Base-by-base conservation (phyloP, 163 green algal genomes). In the Chlamydomonas reinhardtii region DNA sequence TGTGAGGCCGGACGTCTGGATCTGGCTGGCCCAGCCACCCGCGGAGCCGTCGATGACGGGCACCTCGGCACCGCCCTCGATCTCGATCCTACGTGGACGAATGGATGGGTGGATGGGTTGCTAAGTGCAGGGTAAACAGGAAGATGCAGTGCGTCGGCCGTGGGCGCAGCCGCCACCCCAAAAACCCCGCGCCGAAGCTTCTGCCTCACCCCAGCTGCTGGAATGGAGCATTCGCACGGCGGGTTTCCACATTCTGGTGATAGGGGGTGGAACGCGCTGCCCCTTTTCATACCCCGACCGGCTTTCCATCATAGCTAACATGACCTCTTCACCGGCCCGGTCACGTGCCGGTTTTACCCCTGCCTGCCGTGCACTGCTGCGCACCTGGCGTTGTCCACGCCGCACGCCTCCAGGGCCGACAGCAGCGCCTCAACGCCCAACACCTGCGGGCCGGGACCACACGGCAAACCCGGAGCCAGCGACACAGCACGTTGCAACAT, bases 1-100 rank as follows among this genome's bases (percentile, higher is more conserved):
- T 5, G 84, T 72, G 76, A 98, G 20, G 2, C 97, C 95, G 15
- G 90, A 91, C 31, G 84, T 80, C 74, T 94, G 87, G 39, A 98
- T 92, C 56, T 97, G 89, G 0, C 93, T 76, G 19, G 76, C 88
- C 95, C 94, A 97, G 61, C 94, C 93, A 25, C 74, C 56, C 70
- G 96, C 94, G 25, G 93, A 97, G 48, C 97, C 96, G 88, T 99
- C 97, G 19, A 98, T 29, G 29, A 98, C 90, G 8, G 97, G 97
- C 29, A 99, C 61, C 89, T 98, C 94, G 1, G 52, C 17, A 2
- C 89, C 92, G 48, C 91, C 92, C 87, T 96, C 93, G 35, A 95
- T 92, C 84, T 95, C 93, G 79, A 95, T 94, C 24, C 92, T 93
- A 87, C 34, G 31, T 48, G 61, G 1, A 27, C 8, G 65, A 29